Percentiles rank a stretch among this genome's conserved stretches.
These are phyloP conservation scores for Microsporum ferrugineum DNA, from an alignment of 2,329 filamentous ascomycete genomes.

Conservation along the genomic window DNA sequence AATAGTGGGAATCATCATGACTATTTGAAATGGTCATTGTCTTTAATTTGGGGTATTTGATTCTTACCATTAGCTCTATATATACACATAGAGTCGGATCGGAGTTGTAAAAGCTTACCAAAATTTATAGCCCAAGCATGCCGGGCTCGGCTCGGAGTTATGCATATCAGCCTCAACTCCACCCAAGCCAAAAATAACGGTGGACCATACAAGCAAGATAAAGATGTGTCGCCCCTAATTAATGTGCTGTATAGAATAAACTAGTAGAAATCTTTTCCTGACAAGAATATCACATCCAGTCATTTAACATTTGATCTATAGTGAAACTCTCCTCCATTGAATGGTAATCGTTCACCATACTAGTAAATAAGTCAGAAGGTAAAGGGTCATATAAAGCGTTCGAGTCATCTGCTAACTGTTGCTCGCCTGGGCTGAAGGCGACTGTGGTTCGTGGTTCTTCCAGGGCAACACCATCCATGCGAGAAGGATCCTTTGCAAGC, in stretches of 20 bases:
- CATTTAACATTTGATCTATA: conserved; percentile 8
- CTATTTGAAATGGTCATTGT: not conserved
- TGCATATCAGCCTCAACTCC: not conserved
- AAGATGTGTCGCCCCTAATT: not conserved
- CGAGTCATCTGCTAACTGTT: not conserved
- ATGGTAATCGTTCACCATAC: not conserved
- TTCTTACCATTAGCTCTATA: not conserved
- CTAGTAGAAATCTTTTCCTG: not conserved
- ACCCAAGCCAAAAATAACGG: not conserved
- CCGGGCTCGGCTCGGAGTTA: conserved; percentile 2
- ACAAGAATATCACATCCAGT: not conserved
- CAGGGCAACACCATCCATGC: not conserved
- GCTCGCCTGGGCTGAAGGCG: not conserved
- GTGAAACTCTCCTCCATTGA: not conserved
- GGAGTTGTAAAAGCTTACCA: not conserved
- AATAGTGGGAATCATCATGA: not conserved
- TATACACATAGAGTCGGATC: not conserved
- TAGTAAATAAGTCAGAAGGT: not conserved
- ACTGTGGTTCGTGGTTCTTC: not conserved
- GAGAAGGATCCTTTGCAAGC: not conserved
- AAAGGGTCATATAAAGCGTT: not conserved
- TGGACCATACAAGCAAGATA: no score
- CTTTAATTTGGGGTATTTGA: not conserved
- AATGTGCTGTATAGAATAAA: not conserved
- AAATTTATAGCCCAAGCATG: not conserved